Percentiles rank a stretch among this genome's conserved stretches.
Evolutionary conservation across 345 rosid species (phyloP).

Genomic region (Eucalyptus sideroxylon): DNA sequence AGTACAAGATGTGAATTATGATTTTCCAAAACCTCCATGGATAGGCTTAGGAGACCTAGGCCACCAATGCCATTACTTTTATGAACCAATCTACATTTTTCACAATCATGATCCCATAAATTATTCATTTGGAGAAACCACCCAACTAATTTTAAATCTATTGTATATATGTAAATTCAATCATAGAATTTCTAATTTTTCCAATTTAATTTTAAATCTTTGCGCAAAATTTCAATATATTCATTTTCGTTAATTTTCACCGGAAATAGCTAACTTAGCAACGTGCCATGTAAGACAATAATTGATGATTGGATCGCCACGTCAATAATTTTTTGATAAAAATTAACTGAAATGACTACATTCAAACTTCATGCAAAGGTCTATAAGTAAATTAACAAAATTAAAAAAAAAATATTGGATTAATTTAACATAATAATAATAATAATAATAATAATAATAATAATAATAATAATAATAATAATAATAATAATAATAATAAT

Average conservation of each 20-base stretch:
- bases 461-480: too few species aligned
- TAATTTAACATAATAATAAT: not conserved
- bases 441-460: not conserved
- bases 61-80: not conserved
- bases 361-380: not conserved
- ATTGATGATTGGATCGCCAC: rapidly evolving
- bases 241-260: not conserved
- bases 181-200: not conserved
- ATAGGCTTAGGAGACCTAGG: not conserved
- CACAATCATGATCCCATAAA: not conserved
- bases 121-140: not conserved
- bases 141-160: not conserved
- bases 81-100: not conserved
- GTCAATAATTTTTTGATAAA: not conserved
- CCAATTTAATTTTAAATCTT: not conserved
- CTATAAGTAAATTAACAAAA: not conserved
- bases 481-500: too few species aligned
- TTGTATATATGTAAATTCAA: not conserved
- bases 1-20: not conserved
- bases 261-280: not conserved
- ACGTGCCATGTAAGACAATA: not conserved
- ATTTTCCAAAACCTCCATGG: not conserved
- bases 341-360: not conserved
- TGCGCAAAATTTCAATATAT: not conserved
- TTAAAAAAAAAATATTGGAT: rapidly evolving